A percentile compares a stretch with the other conserved stretches of the same genome.
Conservation (phyloP, 495 filamentous ascomycete species). For the Haplographium delicatum region DNA sequence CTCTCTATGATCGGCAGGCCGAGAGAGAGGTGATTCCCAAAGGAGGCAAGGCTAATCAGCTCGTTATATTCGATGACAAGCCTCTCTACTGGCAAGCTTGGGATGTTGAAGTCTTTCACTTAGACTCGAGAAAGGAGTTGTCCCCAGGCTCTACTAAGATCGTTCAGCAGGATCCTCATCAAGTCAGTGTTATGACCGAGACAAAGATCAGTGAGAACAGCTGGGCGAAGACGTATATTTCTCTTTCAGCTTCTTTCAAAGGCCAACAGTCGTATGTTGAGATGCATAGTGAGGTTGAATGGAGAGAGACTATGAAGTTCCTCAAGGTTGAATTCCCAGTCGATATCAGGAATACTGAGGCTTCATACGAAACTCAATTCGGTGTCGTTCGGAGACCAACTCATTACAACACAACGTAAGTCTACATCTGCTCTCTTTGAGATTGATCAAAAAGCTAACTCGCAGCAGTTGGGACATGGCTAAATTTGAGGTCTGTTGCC, state of each 20-base stretch:
- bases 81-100: constrained; percentile 98
- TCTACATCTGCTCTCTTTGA: constrained; percentile 9
- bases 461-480: constrained; percentile 94
- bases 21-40: constrained; percentile 73
- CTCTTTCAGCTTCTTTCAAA: constrained; percentile 59
- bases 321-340: constrained; percentile 98
- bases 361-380: constrained; percentile 93
- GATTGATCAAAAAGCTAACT: too few species aligned
- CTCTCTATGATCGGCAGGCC: constrained; percentile 65
- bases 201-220: constrained; percentile 83
- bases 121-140: constrained; percentile 78
- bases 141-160: constrained; percentile 59
- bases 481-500: constrained; percentile 97
- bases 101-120: constrained; percentile 96
- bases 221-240: constrained; percentile 83
- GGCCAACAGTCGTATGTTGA: constrained; percentile 69
- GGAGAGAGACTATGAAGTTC: constrained; percentile 95
- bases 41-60: constrained; percentile 78
- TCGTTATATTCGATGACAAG: constrained; percentile 97
- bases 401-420: constrained; percentile 82
- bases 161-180: constrained; percentile 64
- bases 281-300: constrained; percentile 77
- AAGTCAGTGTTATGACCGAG: constrained; percentile 71
- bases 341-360: constrained; percentile 84
- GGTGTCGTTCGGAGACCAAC: constrained; percentile 84